These are phyloP conservation scores for Pisolithus tinctorius DNA, from an alignment of 768 basidiomycete genomes.

Conservation along the genomic window DNA sequence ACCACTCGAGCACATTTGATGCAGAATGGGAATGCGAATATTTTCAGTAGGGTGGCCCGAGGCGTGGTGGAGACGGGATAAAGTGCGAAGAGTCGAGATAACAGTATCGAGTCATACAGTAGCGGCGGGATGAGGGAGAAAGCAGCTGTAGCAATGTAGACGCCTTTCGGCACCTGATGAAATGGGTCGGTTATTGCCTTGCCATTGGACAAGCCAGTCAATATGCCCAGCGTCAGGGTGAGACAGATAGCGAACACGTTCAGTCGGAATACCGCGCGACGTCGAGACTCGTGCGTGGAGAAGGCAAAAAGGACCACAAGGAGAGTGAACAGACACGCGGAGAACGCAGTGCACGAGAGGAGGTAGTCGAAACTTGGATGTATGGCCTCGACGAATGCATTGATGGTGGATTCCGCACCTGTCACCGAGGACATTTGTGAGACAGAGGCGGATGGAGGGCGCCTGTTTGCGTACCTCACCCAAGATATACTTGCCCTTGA, in stretches of 20 bases:
- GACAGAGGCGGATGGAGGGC: too few relatives aligned
- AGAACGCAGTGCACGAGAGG: slow-evolving; percentile 23
- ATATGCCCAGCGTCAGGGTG: slow-evolving; percentile 21
- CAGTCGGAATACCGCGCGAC: slow-evolving; percentile 26
- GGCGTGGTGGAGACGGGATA: slow-evolving; percentile 22
- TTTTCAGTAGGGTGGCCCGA: slow-evolving; percentile 5
- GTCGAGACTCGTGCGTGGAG: slow-evolving; percentile 21
- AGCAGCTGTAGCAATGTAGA: slow-evolving; percentile 15
- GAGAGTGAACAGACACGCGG: slow-evolving; percentile 27
- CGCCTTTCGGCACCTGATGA: slow-evolving; percentile 8
- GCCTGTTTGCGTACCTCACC: neutral
- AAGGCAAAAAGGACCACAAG: slow-evolving; percentile 28
- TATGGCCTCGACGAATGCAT: slow-evolving; percentile 12
- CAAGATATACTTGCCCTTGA: neutral
- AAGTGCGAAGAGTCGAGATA: slow-evolving; percentile 30
- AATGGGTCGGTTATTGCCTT: slow-evolving; percentile 12
- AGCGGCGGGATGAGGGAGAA: slow-evolving; percentile 26
- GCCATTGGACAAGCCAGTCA: slow-evolving; percentile 10
- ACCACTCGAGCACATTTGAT: slow-evolving; percentile 26
- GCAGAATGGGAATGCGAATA: slow-evolving; percentile 25
- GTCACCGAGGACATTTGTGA: neutral
- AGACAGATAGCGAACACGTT: slow-evolving; percentile 23
- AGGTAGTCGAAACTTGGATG: slow-evolving; percentile 14
- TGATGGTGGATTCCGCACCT: neutral
- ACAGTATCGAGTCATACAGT: slow-evolving; percentile 31